phyloP scores from a whole-genome alignment of 257 asterid genomes.

The Nicotiana noctiflora region DNA sequence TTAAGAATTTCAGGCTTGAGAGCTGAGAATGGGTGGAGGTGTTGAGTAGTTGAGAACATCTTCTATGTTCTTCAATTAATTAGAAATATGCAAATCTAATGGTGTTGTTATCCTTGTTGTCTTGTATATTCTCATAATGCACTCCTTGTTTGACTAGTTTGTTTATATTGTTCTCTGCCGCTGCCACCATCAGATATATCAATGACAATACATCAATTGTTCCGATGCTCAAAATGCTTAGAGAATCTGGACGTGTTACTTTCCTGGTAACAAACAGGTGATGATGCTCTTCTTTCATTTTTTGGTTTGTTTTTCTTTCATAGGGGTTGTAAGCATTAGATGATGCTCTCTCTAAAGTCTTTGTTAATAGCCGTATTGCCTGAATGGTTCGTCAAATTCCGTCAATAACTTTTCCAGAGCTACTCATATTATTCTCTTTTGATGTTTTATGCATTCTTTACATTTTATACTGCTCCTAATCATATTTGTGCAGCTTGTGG shows the following conservation, averaged over 20 bases:
- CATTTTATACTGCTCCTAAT: constrained; percentile 3
- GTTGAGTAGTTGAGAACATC: background rate
- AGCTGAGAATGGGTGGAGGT: background rate
- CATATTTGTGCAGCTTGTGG: constrained; percentile 80
- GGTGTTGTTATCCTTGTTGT: background rate
- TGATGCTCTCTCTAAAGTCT: background rate
- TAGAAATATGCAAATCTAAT: constrained; percentile 1
- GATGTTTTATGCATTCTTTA: constrained; percentile 3
- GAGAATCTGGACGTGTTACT: constrained; percentile 90
- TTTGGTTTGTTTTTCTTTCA: background rate
- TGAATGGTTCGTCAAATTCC: background rate
- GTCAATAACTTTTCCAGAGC: background rate
- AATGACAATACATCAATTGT: constrained; percentile 68
- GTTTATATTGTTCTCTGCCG: background rate
- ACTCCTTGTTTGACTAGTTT: background rate
- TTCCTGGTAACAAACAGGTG: constrained; percentile 99
- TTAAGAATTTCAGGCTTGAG: background rate
- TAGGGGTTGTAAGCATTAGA: too few relatives aligned
- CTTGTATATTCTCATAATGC: background rate
- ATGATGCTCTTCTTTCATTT: background rate
- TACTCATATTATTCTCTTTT: background rate
- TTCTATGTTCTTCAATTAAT: background rate
- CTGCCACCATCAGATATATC: constrained; percentile 57
- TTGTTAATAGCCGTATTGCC: background rate
- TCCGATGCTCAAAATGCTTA: constrained; percentile 94